Evolutionary conservation across 345 rosid genomes (phyloP).

Genomic region (Adansonia digitata): DNA sequence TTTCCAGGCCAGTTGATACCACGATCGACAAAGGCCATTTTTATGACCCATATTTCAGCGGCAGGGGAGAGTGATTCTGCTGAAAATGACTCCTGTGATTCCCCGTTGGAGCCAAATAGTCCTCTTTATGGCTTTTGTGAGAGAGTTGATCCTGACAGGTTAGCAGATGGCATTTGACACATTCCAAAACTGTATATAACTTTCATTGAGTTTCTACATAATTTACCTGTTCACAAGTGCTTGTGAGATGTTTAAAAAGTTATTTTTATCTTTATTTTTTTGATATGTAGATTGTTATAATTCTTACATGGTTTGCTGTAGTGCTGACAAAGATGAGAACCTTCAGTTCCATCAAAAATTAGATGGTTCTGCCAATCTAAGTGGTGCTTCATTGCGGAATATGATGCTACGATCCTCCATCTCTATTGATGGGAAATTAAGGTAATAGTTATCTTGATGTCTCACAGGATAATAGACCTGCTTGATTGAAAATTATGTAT

Average conservation of each 20-base stretch:
- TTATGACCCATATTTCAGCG: neutral
- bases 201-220: neutral
- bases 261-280: neutral
- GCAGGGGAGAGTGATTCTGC: slow-evolving; percentile 7
- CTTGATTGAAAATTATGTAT: neutral
- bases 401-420: neutral
- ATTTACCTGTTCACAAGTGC: neutral
- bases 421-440: neutral
- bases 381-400: neutral
- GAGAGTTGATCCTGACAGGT: slow-evolving; percentile 1
- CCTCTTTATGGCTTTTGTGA: slow-evolving; percentile 1
- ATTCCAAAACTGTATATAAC: neutral
- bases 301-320: neutral
- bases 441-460: neutral
- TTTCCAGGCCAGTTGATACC: slow-evolving; percentile 96
- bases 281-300: neutral
- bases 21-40: slow-evolving; percentile 16
- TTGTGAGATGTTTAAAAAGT: neutral
- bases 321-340: slow-evolving; percentile 50
- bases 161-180: slow-evolving; percentile 18
- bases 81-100: slow-evolving; percentile 85
- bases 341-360: slow-evolving; percentile 11
- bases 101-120: slow-evolving; percentile 92
- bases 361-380: neutral
- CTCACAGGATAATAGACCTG: neutral